Evolutionary conservation across 2,329 filamentous ascomycete species (phyloP), one percentile per base, ranked within the genome.

Genomic region (Pseudocercospora vitis): DNA sequence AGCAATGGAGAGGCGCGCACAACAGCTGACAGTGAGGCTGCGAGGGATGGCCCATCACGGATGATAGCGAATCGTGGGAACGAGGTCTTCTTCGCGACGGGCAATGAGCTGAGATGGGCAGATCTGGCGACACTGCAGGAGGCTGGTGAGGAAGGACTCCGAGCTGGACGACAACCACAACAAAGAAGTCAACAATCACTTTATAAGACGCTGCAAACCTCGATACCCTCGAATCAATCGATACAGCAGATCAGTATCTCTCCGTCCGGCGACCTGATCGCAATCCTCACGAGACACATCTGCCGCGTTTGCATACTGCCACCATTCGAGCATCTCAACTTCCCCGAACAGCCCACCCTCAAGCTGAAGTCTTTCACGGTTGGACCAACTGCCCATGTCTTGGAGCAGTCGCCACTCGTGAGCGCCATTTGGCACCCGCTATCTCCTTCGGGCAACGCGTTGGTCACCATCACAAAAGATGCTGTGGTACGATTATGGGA

Each of bases 361-460:
- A 89, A 88, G 66, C 79, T 91, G 24, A 95, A 89, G 71, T 89
- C 89, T 49, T 95, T 89, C 74, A 92, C 92, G 16, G 79, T 97
- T n/a, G 92, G 92, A 1, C 91, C 91, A 24, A 95, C 90, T 2
- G 91, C 88, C 3, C 92, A 97, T 71, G 90, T 96, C 45, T 86
- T 91, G 46, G 89, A 92, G 42, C 86, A 91, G 61, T 83, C 90
- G 6, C 83, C 89, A 1, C 79, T 99, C 52, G 85, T 86, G 18
- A 89, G 90, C 1, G 88, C 86, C 3, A 65, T 96, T 53, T 99
- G 94, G 92, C 94, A 99, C 73, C 94, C 94, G 1, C 77, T 97
- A 0, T 91, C 91, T 1, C 85, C 92, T 8, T 83, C 87, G 57
- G 88, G 88, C 26, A 85, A 84, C 18, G 91, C 89, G 50, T 75